Conservation (phyloP, 1,284 basidiomycete species). For the Pascua guehoae region DNA sequence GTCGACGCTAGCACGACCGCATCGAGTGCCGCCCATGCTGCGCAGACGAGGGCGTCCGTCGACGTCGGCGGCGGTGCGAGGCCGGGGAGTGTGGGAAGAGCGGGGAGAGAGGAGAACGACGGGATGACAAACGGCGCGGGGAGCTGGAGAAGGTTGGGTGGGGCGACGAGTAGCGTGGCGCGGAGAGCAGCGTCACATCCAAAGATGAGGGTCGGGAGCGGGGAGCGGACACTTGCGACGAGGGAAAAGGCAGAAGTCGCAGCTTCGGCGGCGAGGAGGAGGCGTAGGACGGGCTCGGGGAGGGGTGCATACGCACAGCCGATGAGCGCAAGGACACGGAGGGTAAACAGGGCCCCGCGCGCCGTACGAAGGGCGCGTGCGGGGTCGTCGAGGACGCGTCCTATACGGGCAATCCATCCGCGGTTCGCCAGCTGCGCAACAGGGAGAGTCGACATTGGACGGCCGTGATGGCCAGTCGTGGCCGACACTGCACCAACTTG, state of each 20-base stretch:
- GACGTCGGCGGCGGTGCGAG: neutral
- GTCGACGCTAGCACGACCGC: constrained; percentile 6
- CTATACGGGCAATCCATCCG: no score
- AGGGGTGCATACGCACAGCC: neutral
- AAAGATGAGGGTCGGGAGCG: constrained; percentile 8
- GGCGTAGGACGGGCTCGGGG: neutral
- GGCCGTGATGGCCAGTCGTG: no score
- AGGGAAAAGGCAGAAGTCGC: constrained; percentile 4
- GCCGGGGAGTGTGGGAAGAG: neutral
- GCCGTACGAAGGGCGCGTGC: neutral
- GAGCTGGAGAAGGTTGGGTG: neutral
- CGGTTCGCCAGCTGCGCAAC: no score
- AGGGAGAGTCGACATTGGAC: no score
- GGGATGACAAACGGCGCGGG: neutral
- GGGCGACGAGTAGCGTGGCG: constrained; percentile 1
- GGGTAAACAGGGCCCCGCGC: constrained; percentile 2
- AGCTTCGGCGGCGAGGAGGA: constrained; percentile 6
- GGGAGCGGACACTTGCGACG: constrained; percentile 5
- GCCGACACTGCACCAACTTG: no score
- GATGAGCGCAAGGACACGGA: constrained; percentile 2
- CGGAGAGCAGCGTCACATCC: constrained; percentile 7
- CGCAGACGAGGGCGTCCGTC: constrained; percentile 1
- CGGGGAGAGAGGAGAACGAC: neutral
- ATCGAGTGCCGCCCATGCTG: constrained; percentile 10
- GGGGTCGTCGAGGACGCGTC: no score